Evolutionary conservation across 1,284 basidiomycete species (phyloP).

Genomic region (Leccinum subrobustum): DNA sequence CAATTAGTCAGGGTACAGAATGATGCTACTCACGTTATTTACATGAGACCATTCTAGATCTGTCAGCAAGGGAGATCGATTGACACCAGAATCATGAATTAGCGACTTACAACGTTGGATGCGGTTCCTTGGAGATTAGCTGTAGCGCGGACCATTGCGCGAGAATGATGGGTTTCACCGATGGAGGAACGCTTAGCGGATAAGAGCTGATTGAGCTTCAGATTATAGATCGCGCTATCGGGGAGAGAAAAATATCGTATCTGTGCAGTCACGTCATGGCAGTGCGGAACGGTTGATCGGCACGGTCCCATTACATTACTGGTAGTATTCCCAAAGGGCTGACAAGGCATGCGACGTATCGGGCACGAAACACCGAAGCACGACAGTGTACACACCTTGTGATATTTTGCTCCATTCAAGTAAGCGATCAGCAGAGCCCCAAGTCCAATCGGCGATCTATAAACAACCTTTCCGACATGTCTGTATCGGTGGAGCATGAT

Average conservation of each 20-base stretch:
- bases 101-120: constrained; percentile 31
- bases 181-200: background rate
- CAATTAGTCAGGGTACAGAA: background rate
- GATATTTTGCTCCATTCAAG: background rate
- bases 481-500: background rate
- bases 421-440: background rate
- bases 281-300: too few species aligned
- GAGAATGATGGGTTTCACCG: background rate
- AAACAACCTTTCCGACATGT: background rate
- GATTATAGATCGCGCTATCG: too few species aligned
- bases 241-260: too few species aligned
- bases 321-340: background rate
- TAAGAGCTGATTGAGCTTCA: background rate
- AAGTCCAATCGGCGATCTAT: background rate
- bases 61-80: constrained; percentile 1
- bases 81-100: constrained; percentile 4
- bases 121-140: constrained; percentile 34
- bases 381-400: background rate
- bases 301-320: background rate
- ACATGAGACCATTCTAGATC: constrained; percentile 23
- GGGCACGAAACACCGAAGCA: background rate
- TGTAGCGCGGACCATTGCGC: constrained; percentile 21
- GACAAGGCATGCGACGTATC: background rate
- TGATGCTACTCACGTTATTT: constrained; percentile 22
- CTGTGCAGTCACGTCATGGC: too few species aligned